Base-by-base conservation (phyloP, 495 filamentous ascomycete genomes). In the Podospora pseudoanserina region DNA sequence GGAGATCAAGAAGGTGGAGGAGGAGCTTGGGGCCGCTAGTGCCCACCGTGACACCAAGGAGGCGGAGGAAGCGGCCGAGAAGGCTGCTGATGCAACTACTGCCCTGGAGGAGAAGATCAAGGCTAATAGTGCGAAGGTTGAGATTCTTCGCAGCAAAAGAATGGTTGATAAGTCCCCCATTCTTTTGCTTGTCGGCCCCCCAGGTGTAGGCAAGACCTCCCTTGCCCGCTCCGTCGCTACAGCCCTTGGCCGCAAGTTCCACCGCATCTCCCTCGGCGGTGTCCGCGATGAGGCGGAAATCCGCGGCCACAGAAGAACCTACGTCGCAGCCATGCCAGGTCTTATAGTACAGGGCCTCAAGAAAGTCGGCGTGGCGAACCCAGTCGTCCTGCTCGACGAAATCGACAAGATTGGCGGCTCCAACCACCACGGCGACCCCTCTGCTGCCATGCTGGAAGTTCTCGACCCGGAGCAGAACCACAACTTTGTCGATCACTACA, bases 361-460 rank as follows among this genome's bases (percentile, higher is more conserved):
- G 84, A 99, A 98, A 77, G 96, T 95, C 60, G 94, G 93, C 53
- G 94, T 98, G 19, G 88, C 92, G 3, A 99, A 99, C 74, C 96
- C 96, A 2, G 94, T 99, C 39, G 94, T 98, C 80, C 80, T 99
- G 64, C 88, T 99, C 26, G 96, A 99, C 76, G 96, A 99, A 80
- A 97, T 99, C 72, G 96, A 99, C 84, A 99, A 99, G 83, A 86
- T 98, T 64, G 94, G 96, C 67, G 89, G 89, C 66, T 87, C 92
- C 53, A 97, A 94, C 77, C 91, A 93, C 79, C 93, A 99, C 72
- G 96, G 96, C 49, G 96, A 99, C 73, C 96, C 96, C 7, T 96
- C 92, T 28, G 96, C 96, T n/a, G 96, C 96, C 0, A 96, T 99
- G 93, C 87, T 99, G 16, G 96, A 99, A 78, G 96, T 99, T 15